Evolutionary conservation across 2,329 filamentous ascomycete species (phyloP), one percentile per base, ranked within the genome.

Genomic region (Pseudopithomyces maydicus): DNA sequence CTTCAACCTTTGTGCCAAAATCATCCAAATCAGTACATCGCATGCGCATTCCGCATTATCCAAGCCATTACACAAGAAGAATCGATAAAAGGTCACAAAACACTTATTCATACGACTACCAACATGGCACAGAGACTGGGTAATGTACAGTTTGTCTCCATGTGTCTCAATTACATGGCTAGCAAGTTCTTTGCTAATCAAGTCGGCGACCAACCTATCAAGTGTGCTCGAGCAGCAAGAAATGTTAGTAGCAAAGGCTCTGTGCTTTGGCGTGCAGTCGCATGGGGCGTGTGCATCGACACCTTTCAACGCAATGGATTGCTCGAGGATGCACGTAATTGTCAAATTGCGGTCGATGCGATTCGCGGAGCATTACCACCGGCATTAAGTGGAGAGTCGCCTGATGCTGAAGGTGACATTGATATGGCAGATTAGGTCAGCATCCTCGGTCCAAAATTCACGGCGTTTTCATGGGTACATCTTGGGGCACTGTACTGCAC

Each of bases 131-230:
- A 97, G 62, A 80, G 81, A 7, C 87, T 89, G 8, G 82, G 82
- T 53, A 97, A 97, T 72, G 86, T 86, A 29, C 90, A 96, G 62
- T 89, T 93, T 52, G 84, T 92, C n/a, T 88, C 88, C 46, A 90
- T 97, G 62, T 88, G 90, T 6, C 85, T 97, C 57, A 92, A 88
- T 64, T 88, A 95, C 62, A 96, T 97, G 90, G 89, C 90, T 51
- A 87, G 85, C 69, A 85, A 88, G 50, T 90, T 97, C 68, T 97
- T 93, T 74, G 88, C 89, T 44, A 89, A 90, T 57, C 89, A 93
- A 14, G 86, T 96, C 3, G 92, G 92, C 48, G 77, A 79, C 36
- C 80, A 82, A 62, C 77, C 85, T 1, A 77, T 83, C 43, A 81
- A 82, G 56, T 84, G 83, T 44, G 75, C 65, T 45, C 59, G 56